Conservation (phyloP, 2,329 filamentous ascomycete genomes). For the Cladophialophora chaetospira region DNA sequence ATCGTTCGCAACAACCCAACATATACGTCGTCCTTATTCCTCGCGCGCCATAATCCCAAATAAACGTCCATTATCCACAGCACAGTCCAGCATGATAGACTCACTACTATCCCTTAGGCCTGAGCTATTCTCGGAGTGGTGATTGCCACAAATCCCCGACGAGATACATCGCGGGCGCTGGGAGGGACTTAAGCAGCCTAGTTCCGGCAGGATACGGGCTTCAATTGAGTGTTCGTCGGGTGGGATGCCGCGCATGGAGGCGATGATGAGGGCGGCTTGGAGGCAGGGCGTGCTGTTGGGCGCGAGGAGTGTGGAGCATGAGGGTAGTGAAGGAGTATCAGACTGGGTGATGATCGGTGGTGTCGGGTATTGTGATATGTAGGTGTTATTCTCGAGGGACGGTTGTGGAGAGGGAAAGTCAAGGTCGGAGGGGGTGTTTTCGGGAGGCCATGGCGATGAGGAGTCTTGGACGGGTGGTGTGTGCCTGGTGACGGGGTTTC, state of each 20-base stretch:
- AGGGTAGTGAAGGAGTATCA: not conserved
- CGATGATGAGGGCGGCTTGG: conserved; percentile 22
- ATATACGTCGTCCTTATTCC: not conserved
- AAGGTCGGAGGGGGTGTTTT: no score
- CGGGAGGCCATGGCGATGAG: no score
- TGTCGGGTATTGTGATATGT: not conserved
- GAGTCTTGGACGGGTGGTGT: no score
- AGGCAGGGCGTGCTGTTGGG: conserved; percentile 24
- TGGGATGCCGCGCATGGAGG: conserved; percentile 20
- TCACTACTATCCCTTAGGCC: not conserved
- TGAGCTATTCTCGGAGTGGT: not conserved
- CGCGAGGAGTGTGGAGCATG: not conserved
- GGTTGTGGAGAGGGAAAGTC: no score
- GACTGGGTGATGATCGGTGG: not conserved
- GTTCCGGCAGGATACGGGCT: conserved; percentile 10
- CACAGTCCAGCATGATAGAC: not conserved
- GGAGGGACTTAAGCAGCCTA: conserved; percentile 3
- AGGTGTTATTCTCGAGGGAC: not conserved
- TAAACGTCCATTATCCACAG: conserved; percentile 11
- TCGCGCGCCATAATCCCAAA: conserved; percentile 13
- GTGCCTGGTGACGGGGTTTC: no score
- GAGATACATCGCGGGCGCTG: not conserved
- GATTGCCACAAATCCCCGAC: not conserved
- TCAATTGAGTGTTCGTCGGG: conserved; percentile 1
- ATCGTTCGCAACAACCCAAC: not conserved